Base-by-base conservation (phyloP, 1,284 basidiomycete species). In the Sutorius eximius region DNA sequence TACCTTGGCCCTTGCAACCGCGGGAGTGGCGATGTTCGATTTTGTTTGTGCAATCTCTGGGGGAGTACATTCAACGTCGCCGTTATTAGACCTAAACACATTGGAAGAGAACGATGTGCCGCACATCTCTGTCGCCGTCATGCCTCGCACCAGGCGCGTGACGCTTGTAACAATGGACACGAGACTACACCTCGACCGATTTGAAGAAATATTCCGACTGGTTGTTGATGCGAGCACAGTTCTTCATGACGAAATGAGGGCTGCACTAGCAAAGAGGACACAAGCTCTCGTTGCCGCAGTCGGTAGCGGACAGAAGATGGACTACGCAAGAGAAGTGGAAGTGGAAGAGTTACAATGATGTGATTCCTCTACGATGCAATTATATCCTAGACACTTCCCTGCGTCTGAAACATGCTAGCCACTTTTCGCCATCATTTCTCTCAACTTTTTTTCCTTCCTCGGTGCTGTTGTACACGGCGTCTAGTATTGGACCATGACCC, bases 381-480 rank as follows among this genome's bases (percentile, higher is more conserved):
- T 53, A 56, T 16, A 36, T 57, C 59, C 62, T 73, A 55, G 58
- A 61, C 2, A n/a, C 72, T 64, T 83, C 77, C 56, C 86, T 78
- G 61, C 88, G 78, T 61, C 82, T 77, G 70, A 93, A 95, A 68
- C 91, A 92, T 12, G 90, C 91, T 33, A 94, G 77, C 84, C 83
- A 97, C 74, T 98, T 98, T 52, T 91, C 82, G 27, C 95, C 95
- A 33, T 82, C 78, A 69, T 98, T 98, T 65, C 96, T 78, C 71
- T 94, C 91, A 1, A 98, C 97, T 74, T 99, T 99, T 73, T 89
- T 93, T 3, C 95, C 96, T 73, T 98, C 95, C 73, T 99, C 97
- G 5, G 97, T 99, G 56, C 87, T 87, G 30, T 76, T 85, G 73
- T 83, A 86, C 20, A 96, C 89, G 1, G 91, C 91, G 62, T 92